These are phyloP conservation scores for Debaryomyces psychrophilus DNA, from an alignment of 1,139 yeast genomes.

Conservation along the genomic window DNA sequence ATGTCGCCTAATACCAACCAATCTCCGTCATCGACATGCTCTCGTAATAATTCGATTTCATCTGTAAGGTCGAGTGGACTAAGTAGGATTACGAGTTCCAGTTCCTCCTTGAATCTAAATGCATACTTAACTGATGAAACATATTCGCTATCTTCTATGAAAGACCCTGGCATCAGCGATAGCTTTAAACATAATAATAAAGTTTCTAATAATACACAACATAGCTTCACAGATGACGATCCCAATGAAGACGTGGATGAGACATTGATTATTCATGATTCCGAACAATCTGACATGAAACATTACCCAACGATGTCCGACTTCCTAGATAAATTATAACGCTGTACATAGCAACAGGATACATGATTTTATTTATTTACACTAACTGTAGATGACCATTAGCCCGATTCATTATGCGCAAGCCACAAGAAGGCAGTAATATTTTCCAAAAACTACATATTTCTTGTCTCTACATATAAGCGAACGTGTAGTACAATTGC, in stretches of 20 bases:
- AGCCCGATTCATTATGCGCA: not conserved
- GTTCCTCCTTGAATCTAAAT: constrained; percentile 46
- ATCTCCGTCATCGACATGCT: constrained; percentile 14
- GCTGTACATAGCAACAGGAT: constrained; percentile 2
- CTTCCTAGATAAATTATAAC: constrained; percentile 27
- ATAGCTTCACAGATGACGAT: constrained; percentile 15
- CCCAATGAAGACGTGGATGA: constrained; percentile 19
- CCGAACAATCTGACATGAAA: constrained; percentile 7
- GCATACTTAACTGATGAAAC: constrained; percentile 48
- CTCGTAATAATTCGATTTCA: constrained; percentile 31
- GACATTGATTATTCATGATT: constrained; percentile 13
- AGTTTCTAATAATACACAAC: constrained; percentile 18
- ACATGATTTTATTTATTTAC: not conserved
- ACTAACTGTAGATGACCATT: not conserved
- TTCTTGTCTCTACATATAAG: constrained; percentile 4
- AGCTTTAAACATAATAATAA: constrained; percentile 2
- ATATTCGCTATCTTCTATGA: constrained; percentile 16
- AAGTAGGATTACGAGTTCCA: constrained; percentile 43
- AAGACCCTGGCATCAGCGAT: constrained; percentile 2
- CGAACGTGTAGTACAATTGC: not conserved
- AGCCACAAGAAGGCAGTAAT: not conserved
- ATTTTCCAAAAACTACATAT: not conserved
- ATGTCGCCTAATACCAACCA: constrained; percentile 5
- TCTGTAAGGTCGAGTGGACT: constrained; percentile 29
- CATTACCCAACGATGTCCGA: constrained; percentile 26